Evolutionary conservation across 2,329 filamentous ascomycete species (phyloP).

Genomic region (Diaporthe nobilis): DNA sequence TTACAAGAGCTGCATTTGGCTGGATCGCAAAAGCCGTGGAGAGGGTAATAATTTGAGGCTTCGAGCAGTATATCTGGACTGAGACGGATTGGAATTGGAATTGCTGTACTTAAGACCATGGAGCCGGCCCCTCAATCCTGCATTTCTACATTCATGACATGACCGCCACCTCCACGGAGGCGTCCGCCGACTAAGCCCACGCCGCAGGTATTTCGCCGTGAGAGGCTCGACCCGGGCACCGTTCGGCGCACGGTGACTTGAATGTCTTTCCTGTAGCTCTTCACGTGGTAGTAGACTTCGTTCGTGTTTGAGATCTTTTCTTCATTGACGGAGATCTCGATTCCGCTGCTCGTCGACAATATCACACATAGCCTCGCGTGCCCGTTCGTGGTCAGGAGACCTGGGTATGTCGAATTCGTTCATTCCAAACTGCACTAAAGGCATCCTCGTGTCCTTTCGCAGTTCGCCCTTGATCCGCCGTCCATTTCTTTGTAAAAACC

Average conservation of each 20-base stretch:
- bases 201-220: neutral
- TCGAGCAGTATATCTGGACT: neutral
- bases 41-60: neutral
- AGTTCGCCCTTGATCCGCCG: slow-evolving; percentile 50
- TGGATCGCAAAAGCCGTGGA: neutral
- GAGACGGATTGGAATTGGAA: neutral
- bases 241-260: neutral
- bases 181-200: slow-evolving; percentile 3
- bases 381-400: slow-evolving; percentile 41
- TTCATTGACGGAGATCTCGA: slow-evolving; percentile 42
- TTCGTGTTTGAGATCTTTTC: slow-evolving; percentile 40
- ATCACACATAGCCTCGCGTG: slow-evolving; percentile 40
- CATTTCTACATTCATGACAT: neutral
- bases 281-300: neutral
- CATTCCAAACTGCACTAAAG: slow-evolving; percentile 52
- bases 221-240: neutral
- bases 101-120: neutral
- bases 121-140: neutral
- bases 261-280: neutral
- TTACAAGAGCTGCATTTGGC: neutral
- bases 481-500: slow-evolving; percentile 52
- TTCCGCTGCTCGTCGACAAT: slow-evolving; percentile 39
- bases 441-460: slow-evolving; percentile 50
- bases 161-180: neutral
- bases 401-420: slow-evolving; percentile 43